Base-by-base conservation (phyloP, 1,139 yeast genomes). In the Taiozyma sp. region DNA sequence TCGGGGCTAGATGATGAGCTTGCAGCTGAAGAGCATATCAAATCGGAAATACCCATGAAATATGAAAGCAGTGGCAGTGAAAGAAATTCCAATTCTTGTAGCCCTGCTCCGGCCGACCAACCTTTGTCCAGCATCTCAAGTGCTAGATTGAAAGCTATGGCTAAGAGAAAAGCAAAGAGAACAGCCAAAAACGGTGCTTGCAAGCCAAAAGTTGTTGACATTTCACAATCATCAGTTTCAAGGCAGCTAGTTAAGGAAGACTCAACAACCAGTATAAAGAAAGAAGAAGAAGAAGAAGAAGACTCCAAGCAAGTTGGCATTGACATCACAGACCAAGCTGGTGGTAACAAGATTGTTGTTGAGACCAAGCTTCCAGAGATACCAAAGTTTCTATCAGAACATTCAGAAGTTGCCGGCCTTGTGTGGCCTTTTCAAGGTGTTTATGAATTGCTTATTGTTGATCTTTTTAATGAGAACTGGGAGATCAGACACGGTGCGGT, bases 401-500 rank as follows among this genome's bases (percentile, higher is more conserved):
- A 88, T 57, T 81, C 87, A 40, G 81, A 83, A 49, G 87, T 84
- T 9, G 83, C 88, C 0, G 93, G 90, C 6, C 73, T 85, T 46
- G 86, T 88, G 1, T 95, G 99, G 98, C 96, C 90, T 52, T 88
- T 91, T 60, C 97, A 91, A 73, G 97, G 97, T n/a, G 85, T 93
- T n/a, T 90, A 86, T 63, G 97, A 90, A 63, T 71, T 91, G 34
- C 69, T 95, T 43, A 72, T 89, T 56, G 82, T 82, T 44, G 97
- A 91, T 61, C 70, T 95, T 53, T 89, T 89, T 64, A 85, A 86
- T 58, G 95, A 88, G 44, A 76, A 79, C 48, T 95, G 99, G 99
- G 99, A 95, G 70, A 76, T 85, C 19, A 81, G 99, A 60, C 99
- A 95, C 68, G 99, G 99, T 42, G 93, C 98, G 0, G 89, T 96